A percentile compares a stretch with the other conserved stretches of the same genome.
phyloP scores from a whole-genome alignment of 495 filamentous ascomycete genomes.

The Friedmanniomyces simplex region DNA sequence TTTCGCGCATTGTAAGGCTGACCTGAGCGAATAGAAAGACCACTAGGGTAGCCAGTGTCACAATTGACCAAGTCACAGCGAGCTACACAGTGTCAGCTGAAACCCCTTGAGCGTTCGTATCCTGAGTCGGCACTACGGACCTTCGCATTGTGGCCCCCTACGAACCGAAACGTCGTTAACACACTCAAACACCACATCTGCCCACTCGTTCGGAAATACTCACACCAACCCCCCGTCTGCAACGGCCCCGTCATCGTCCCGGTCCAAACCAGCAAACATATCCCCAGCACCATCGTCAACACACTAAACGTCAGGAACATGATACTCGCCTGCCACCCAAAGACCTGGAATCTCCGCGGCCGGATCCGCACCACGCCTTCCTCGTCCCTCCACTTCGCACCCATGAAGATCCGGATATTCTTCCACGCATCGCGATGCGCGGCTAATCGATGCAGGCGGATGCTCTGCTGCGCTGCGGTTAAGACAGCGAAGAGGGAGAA shows the following conservation, averaged over 20 bases:
- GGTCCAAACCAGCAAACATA: slow-evolving; percentile 25
- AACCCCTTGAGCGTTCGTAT: background rate
- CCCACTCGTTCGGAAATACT: background rate
- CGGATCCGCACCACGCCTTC: background rate
- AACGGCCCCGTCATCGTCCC: background rate
- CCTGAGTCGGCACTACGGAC: background rate
- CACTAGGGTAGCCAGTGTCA: background rate
- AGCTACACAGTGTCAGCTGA: background rate
- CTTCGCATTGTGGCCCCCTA: background rate
- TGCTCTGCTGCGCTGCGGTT: slow-evolving; percentile 23
- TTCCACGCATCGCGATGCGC: slow-evolving; percentile 16
- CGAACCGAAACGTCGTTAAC: background rate
- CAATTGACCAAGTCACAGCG: background rate
- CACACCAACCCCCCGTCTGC: background rate
- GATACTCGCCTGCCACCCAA: slow-evolving; percentile 25
- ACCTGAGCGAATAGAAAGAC: background rate
- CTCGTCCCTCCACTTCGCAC: background rate
- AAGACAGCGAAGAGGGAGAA: slow-evolving; percentile 23
- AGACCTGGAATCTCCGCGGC: slow-evolving; percentile 19
- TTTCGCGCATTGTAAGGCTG: background rate
- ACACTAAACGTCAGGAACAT: slow-evolving; percentile 22
- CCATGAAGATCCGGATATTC: slow-evolving; percentile 20
- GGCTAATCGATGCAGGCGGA: slow-evolving; percentile 26
- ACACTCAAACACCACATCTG: background rate
- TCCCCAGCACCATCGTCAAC: slow-evolving; percentile 23